Conservation (phyloP, 345 rosid species). For the Leavenworthia alabamica region DNA sequence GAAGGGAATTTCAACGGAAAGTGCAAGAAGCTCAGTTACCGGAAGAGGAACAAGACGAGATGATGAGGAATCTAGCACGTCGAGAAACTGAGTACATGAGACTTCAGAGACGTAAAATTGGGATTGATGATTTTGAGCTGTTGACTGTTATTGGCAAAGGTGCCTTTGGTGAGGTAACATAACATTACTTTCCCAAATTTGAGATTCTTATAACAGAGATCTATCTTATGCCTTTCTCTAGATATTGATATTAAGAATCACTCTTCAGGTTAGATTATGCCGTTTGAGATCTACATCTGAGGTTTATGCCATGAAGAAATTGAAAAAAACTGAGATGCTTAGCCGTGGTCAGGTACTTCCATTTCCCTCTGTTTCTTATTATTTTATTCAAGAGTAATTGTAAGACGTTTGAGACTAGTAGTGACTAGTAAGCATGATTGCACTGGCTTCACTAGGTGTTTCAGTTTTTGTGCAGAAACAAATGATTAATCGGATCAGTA, state of each 20-base stretch:
- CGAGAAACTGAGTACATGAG: conserved; percentile 93
- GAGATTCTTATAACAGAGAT: neutral
- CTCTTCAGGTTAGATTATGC: conserved; percentile 62
- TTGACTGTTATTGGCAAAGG: conserved; percentile 89
- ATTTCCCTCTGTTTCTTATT: neutral
- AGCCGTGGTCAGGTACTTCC: conserved; percentile 91
- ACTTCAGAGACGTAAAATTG: conserved; percentile 88
- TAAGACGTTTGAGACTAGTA: neutral
- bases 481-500: neutral
- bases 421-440: neutral
- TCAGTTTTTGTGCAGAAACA: neutral
- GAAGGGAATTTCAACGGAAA: conserved; percentile 69
- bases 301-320: conserved; percentile 91
- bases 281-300: conserved; percentile 80
- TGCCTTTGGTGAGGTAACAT: conserved; percentile 90
- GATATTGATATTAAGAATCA: neutral
- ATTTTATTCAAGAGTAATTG: neutral
- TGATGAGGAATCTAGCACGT: conserved; percentile 81
- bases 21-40: conserved; percentile 85
- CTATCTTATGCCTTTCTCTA: neutral
- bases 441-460: neutral
- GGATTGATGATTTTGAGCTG: conserved; percentile 89
- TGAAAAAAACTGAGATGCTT: conserved; percentile 97
- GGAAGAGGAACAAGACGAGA: conserved; percentile 76
- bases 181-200: neutral